A percentile compares a stretch with the other conserved stretches of the same genome.
These are phyloP conservation scores for Tetrastigma voinierianum DNA, from an alignment of 164 flowering plant genomes.

Conservation along the genomic window DNA sequence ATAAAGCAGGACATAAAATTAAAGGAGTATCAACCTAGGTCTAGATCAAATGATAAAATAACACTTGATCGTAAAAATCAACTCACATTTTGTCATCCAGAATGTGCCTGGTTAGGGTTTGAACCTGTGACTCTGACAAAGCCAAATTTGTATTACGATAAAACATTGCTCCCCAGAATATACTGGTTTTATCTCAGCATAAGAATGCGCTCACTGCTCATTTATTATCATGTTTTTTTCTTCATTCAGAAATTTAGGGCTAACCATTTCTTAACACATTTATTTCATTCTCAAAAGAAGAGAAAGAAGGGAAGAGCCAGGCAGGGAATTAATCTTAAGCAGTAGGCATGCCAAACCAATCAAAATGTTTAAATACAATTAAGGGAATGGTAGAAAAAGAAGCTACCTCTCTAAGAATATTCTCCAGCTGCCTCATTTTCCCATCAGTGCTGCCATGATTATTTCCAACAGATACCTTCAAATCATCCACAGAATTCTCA, in stretches of 20 bases:
- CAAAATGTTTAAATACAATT: not conserved
- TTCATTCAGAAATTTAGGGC: too few relatives aligned
- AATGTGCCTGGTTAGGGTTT: too few relatives aligned
- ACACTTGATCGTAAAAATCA: not conserved
- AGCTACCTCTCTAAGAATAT: constrained; percentile 78
- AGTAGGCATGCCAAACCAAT: not conserved
- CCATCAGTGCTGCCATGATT: constrained; percentile 82
- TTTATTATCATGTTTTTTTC: too few relatives aligned
- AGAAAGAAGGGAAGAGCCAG: not conserved
- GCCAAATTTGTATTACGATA: too few relatives aligned
- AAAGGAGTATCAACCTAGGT: too few relatives aligned
- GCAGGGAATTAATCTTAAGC: not conserved
- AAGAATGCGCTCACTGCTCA: too few relatives aligned
- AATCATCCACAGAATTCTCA: constrained; percentile 77
- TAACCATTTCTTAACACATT: too few relatives aligned
- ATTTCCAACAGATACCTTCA: constrained; percentile 70
- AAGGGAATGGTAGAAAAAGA: not conserved
- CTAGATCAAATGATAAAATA: not conserved
- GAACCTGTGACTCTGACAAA: too few relatives aligned
- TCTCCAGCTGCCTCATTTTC: constrained; percentile 79
- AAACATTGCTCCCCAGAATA: too few relatives aligned
- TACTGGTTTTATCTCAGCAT: too few relatives aligned
- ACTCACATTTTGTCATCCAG: too few relatives aligned
- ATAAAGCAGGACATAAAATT: not conserved
- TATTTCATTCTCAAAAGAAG: too few relatives aligned